Conservation (phyloP, 306 rosid species). For the Dalbergia cochinchinensis region DNA sequence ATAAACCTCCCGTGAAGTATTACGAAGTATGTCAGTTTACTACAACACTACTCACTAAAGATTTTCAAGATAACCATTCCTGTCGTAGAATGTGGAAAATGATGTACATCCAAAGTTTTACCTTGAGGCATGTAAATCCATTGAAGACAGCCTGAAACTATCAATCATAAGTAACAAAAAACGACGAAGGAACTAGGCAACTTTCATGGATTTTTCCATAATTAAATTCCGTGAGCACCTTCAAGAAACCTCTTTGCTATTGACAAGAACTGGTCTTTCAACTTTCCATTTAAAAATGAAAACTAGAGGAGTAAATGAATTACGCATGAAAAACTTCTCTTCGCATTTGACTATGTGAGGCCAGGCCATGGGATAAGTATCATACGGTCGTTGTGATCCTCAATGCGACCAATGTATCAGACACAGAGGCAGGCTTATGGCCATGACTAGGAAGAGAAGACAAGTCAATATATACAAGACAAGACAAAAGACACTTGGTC, state of each 20-base stretch:
- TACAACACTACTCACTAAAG: neutral
- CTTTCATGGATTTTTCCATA: neutral
- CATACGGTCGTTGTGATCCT: neutral
- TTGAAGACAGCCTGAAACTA: constrained; percentile 19
- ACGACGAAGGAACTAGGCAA: neutral
- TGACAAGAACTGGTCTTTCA: neutral
- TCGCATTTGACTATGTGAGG: no score
- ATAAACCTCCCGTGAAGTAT: constrained; percentile 60
- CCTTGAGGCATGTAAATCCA: constrained; percentile 14
- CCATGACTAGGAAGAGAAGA: neutral
- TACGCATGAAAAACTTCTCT: no score
- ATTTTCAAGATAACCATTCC: neutral
- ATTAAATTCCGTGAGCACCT: neutral
- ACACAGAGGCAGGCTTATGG: neutral
- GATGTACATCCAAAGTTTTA: neutral
- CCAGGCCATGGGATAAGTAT: neutral
- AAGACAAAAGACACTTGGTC: no score
- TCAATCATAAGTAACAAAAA: constrained; percentile 11
- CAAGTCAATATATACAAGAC: no score
- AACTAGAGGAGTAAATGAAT: neutral
- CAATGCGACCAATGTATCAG: no score
- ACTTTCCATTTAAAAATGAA: no score
- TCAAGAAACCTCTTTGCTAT: neutral
- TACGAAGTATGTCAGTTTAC: constrained; percentile 10
- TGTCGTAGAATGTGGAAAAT: neutral